Conservation (phyloP, 169 alveolate genomes). For the Plasmodium malariae region DNA sequence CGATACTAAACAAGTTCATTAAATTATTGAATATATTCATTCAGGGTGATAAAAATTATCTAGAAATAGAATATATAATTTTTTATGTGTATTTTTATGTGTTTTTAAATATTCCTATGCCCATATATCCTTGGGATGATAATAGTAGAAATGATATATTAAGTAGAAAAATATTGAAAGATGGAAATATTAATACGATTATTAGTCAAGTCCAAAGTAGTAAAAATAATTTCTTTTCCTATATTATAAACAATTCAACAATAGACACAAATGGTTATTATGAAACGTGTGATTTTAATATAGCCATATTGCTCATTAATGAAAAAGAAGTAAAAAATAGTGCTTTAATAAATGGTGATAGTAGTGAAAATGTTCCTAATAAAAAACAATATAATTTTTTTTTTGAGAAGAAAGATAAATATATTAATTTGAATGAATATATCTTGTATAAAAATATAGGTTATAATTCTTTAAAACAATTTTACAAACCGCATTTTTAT, state of each 20-base stretch:
- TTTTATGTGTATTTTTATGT: constrained; percentile 62
- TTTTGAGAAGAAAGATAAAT: constrained; percentile 4
- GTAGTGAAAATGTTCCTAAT: neutral
- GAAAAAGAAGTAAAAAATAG: neutral
- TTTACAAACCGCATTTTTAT: constrained; percentile 67
- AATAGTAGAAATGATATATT: constrained; percentile 7
- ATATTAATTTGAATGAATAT: constrained; percentile 44
- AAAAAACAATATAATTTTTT: neutral
- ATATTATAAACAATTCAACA: constrained; percentile 34
- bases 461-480: constrained; percentile 55
- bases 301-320: constrained; percentile 20
- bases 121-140: constrained; percentile 54
- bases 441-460: constrained; percentile 32
- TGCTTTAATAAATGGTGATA: constrained; percentile 1
- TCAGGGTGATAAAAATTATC: constrained; percentile 8
- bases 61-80: constrained; percentile 35
- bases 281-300: constrained; percentile 60
- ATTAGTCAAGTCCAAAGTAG: constrained; percentile 8
- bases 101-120: constrained; percentile 62
- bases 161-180: constrained; percentile 47
- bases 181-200: constrained; percentile 57
- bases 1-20: constrained; percentile 48
- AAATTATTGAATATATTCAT: constrained; percentile 30
- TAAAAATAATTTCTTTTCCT: constrained; percentile 26
- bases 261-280: constrained; percentile 4